Percentiles rank a stretch among this genome's conserved stretches.
Evolutionary conservation across 2,329 filamentous ascomycete genomes (phyloP).

Genomic region (Fusarium veterinarium): DNA sequence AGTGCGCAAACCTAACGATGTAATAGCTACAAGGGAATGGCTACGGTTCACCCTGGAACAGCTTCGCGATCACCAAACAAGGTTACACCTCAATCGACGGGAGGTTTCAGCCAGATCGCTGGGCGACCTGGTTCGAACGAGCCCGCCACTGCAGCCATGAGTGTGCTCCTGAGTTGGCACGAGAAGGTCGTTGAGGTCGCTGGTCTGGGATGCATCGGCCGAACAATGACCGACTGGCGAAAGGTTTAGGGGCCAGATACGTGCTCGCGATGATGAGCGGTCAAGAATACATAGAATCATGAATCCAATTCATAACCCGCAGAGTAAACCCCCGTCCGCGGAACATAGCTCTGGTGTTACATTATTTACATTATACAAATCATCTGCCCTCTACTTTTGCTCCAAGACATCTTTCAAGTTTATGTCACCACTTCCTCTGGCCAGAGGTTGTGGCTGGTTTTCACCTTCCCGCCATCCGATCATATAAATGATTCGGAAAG

Average conservation of each 20-base stretch:
- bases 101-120: slow-evolving; percentile 85
- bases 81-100: slow-evolving; percentile 78
- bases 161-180: slow-evolving; percentile 96
- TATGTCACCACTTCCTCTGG: slow-evolving; percentile 85
- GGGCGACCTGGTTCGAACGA: slow-evolving; percentile 67
- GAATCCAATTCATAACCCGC: slow-evolving; percentile 16
- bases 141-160: slow-evolving; percentile 90
- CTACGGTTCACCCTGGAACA: slow-evolving; percentile 55
- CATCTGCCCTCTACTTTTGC: slow-evolving; percentile 51
- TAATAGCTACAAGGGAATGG: slow-evolving; percentile 90
- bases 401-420: slow-evolving; percentile 86
- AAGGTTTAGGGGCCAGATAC: slow-evolving; percentile 62
- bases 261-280: slow-evolving; percentile 19
- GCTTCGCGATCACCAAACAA: slow-evolving; percentile 56
- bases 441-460: slow-evolving; percentile 81
- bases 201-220: slow-evolving; percentile 88
- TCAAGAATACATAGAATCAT: slow-evolving; percentile 37
- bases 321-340: neutral
- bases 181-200: slow-evolving; percentile 97
- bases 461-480: slow-evolving; percentile 95
- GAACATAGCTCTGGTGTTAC: slow-evolving; percentile 15
- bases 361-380: slow-evolving; percentile 23
- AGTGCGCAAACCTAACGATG: slow-evolving; percentile 17
- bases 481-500: slow-evolving; percentile 97
- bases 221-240: slow-evolving; percentile 96